Base-by-base conservation (phyloP, 257 asterid species). In the Lavandula angustifolia region DNA sequence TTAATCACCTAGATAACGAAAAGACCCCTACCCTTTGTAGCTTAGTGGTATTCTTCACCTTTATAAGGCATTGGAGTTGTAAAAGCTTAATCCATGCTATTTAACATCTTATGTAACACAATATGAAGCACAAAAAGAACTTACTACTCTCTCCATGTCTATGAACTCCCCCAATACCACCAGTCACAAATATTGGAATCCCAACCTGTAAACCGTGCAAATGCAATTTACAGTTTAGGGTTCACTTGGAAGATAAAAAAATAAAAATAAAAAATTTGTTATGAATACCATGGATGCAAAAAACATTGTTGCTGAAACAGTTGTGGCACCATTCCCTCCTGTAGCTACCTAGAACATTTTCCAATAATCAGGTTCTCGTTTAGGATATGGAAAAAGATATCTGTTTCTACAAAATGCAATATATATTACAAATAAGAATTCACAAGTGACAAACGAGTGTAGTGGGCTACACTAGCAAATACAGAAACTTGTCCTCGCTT, bases 111-210 rank as follows among this genome's bases (percentile, higher is more conserved):
- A 42, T 18, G 2, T 11, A n/a, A 61, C 61, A 60, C 13, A 67
- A 48, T 35, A 54, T 4, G 61, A 29, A 65, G 27, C 22, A 51
- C 31, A 53, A 33, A 64, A 4, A 46, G 41, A 69, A 78, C 97
- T 56, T 76, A 92, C 99, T 87, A 55, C 61, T 87, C 75, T 89
- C 95, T 62, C 97, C 99, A 72, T 85, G 84, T 70, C 94, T 84
- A 70, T 92, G 99, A 37, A 92, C 97, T 81, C 97, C 99, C 48
- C 99, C 99, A 75, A 87, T 84, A 59, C 97, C 99, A 49, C 99
- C 97, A 42, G 99, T 90, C 59, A 87, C 94, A 77, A 94, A 94
- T 77, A 94, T 85, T 54, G 85, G 85, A 75, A 94, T 87, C 71
- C 95, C 96, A 74, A 78, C 97, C 96, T 92, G 81, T 76, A 73